These are phyloP conservation scores for Acidiella bohemica DNA, from an alignment of 495 filamentous ascomycete species.

Conservation along the genomic window DNA sequence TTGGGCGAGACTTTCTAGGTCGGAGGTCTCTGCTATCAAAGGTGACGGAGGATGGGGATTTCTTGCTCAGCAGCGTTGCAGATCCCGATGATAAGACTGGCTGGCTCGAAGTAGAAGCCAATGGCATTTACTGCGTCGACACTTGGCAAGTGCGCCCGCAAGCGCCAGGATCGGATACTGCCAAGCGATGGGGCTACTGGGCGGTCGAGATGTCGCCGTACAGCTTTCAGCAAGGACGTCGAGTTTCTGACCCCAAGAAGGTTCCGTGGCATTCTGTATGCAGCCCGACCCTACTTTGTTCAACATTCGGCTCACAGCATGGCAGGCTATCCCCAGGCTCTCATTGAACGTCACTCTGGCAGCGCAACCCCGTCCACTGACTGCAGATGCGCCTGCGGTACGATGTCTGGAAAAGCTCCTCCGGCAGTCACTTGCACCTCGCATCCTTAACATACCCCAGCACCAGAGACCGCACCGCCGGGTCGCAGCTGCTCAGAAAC, in stretches of 20 bases:
- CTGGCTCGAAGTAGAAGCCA: constrained; percentile 73
- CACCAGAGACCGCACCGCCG: constrained; percentile 27
- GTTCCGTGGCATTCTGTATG: neutral
- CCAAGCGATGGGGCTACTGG: too few relatives aligned
- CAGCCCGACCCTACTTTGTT: too few relatives aligned
- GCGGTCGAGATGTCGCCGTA: too few relatives aligned
- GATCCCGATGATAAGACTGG: constrained; percentile 30
- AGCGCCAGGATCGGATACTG: too few relatives aligned
- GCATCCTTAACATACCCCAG: constrained; percentile 54
- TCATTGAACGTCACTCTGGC: constrained; percentile 20
- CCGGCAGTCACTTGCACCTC: constrained; percentile 46
- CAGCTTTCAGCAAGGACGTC: too few relatives aligned
- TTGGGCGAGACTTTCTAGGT: constrained; percentile 74
- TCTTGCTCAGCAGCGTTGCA: constrained; percentile 66
- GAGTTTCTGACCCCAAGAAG: too few relatives aligned
- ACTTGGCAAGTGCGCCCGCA: constrained; percentile 4
- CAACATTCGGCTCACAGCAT: constrained; percentile 16
- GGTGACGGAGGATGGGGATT: constrained; percentile 30
- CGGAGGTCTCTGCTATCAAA: constrained; percentile 63
- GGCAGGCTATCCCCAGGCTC: constrained; percentile 19
- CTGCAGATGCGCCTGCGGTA: constrained; percentile 40
- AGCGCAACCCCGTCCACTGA: constrained; percentile 26
- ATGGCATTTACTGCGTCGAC: constrained; percentile 59
- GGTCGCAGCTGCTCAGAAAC: too few relatives aligned
- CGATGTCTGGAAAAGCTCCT: constrained; percentile 44